Base-by-base conservation (phyloP, 768 basidiomycete species). In the Gymnopilus dilepis region DNA sequence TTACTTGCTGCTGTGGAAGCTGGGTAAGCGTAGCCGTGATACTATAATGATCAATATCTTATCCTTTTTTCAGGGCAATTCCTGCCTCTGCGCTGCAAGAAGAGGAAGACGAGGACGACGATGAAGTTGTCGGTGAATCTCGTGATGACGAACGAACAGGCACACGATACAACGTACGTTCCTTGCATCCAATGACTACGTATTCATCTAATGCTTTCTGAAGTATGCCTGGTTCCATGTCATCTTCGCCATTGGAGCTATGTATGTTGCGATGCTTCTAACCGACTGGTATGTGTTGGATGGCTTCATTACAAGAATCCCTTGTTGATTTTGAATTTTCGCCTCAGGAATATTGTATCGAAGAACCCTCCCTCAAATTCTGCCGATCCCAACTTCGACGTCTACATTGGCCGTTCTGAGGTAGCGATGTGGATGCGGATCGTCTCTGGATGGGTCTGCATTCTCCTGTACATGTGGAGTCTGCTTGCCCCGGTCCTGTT, bases 381-480 rank as follows among this genome's bases (percentile, higher is more conserved):
- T 43, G 72, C 70, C 0, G 82, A 86, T 62, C 82, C 86, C n/a
- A 81, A 86, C 57, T 78, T 84, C 42, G 86, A 91, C 63, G 89
- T 98, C 38, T 93, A 94, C 74, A 99, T 99, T 50, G 97, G 97
- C 17, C 88, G 95, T 37, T 96, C 94, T 4, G 93, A 95, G 72
- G 90, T 92, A 8, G 95, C 97, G 3, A 99, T 99, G 97, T 99
- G 97, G 97, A 98, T 98, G 94, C 82, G 97, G 4, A 86, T 99
- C 31, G 92, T 99, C 47, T 95, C 94, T 30, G 92, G 92, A 65
- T 99, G 97, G 97, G 84, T 97, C 24, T 98, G 94, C 74, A 89
- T 94, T 76, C 58, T 89, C 41, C 75, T 95, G 62, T 97, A 94
- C 70, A 85, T 84, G 30, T 95, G 94, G 94, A 95, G 91, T 67